phyloP scores from a whole-genome alignment of 2,329 filamentous ascomycete species.

The Sclerotinia minor region DNA sequence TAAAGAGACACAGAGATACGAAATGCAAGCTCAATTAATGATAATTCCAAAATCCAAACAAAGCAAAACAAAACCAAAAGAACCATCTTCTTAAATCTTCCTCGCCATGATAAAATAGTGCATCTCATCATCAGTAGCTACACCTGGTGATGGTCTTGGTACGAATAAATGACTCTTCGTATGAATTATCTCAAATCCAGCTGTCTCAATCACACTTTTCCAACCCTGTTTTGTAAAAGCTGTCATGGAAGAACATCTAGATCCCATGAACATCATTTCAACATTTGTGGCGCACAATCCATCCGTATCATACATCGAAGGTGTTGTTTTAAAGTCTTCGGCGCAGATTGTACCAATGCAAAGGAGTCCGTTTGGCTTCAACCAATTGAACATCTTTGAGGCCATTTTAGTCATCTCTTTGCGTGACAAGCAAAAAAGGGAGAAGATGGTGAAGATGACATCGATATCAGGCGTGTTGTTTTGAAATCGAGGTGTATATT shows the following conservation, averaged over 20 bases:
- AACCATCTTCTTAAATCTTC: background rate
- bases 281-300: constrained; percentile 25
- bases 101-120: constrained; percentile 23
- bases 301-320: constrained; percentile 27
- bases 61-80: background rate
- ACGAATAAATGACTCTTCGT: constrained; percentile 20
- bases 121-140: constrained; percentile 17
- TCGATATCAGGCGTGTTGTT: constrained; percentile 18
- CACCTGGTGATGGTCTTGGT: background rate
- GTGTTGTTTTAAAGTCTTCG: constrained; percentile 16
- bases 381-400: constrained; percentile 28
- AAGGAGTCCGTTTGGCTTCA: constrained; percentile 27
- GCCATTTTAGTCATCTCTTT: constrained; percentile 26
- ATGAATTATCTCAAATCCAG: constrained; percentile 21
- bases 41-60: background rate
- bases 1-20: background rate
- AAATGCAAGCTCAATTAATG: background rate
- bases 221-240: constrained; percentile 25
- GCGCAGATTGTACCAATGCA: constrained; percentile 29
- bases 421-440: constrained; percentile 28
- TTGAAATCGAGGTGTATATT: constrained; percentile 22
- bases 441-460: constrained; percentile 28
- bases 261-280: constrained; percentile 30
- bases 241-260: constrained; percentile 16
- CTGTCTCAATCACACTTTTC: constrained; percentile 6